These are phyloP conservation scores for Pulveroboletus sp. DNA, from an alignment of 768 basidiomycete genomes.

Conservation along the genomic window DNA sequence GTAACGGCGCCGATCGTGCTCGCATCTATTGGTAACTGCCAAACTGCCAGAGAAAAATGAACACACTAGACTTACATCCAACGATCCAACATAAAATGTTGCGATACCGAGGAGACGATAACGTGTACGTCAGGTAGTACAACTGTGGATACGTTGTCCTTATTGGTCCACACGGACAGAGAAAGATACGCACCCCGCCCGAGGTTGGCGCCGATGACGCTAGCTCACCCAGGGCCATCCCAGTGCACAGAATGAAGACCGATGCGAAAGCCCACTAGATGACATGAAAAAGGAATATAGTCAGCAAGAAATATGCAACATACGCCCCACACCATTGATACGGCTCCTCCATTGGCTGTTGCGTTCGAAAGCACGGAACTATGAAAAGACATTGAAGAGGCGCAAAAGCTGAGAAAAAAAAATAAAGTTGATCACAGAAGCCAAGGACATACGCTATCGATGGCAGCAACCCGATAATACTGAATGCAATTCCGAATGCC, in stretches of 20 bases:
- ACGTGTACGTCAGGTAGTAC: conserved; percentile 63
- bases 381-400: background rate
- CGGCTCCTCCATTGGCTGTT: conserved; percentile 45
- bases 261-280: conserved; percentile 35
- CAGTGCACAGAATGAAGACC: conserved; percentile 36
- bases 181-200: conserved; percentile 28
- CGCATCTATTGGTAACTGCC: conserved; percentile 29
- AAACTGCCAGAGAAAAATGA: background rate
- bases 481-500: conserved; percentile 70
- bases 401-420: background rate
- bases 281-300: background rate
- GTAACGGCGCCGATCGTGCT: conserved; percentile 52
- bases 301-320: conserved; percentile 3
- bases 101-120: conserved; percentile 52
- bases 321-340: conserved; percentile 43
- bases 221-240: conserved; percentile 36
- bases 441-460: conserved; percentile 50
- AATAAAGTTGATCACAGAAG: conserved; percentile 7
- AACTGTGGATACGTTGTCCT: conserved; percentile 30
- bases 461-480: conserved; percentile 63
- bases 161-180: background rate
- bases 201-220: conserved; percentile 39
- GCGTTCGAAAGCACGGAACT: conserved; percentile 43
- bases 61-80: conserved; percentile 44
- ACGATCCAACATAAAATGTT: conserved; percentile 65